These are phyloP conservation scores for Ceratopteris richardii DNA, from an alignment of 75 land plant genomes.

Conservation along the genomic window DNA sequence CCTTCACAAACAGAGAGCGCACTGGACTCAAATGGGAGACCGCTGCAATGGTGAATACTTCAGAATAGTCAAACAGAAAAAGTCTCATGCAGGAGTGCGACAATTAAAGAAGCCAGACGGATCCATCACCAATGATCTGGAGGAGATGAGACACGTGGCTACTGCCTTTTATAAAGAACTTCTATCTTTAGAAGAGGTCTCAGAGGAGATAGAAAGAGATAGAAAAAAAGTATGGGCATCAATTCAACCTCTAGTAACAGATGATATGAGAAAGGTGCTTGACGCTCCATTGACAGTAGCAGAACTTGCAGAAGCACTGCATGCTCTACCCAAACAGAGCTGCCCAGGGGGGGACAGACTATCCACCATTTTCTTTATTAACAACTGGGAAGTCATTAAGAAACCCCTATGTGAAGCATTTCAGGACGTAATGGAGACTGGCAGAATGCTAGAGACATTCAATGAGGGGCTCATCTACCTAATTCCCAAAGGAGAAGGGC, in stretches of 20 bases:
- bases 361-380: neutral
- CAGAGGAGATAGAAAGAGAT: neutral
- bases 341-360: neutral
- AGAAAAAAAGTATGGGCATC: neutral
- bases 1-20: neutral
- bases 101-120: neutral
- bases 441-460: neutral
- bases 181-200: neutral
- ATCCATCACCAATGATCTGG: neutral
- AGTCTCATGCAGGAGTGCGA: neutral
- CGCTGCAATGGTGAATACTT: neutral
- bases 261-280: slow-evolving; percentile 1
- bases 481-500: neutral
- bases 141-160: neutral
- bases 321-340: neutral
- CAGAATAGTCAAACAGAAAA: neutral
- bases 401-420: neutral
- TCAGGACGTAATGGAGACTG: neutral
- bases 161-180: neutral
- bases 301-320: neutral
- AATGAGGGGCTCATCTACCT: neutral
- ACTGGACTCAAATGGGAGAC: neutral
- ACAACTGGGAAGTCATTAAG: neutral
- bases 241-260: neutral
- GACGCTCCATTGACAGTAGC: neutral